Evolutionary conservation across 805 yeast species (phyloP).

Genomic region (Candida argentea): DNA sequence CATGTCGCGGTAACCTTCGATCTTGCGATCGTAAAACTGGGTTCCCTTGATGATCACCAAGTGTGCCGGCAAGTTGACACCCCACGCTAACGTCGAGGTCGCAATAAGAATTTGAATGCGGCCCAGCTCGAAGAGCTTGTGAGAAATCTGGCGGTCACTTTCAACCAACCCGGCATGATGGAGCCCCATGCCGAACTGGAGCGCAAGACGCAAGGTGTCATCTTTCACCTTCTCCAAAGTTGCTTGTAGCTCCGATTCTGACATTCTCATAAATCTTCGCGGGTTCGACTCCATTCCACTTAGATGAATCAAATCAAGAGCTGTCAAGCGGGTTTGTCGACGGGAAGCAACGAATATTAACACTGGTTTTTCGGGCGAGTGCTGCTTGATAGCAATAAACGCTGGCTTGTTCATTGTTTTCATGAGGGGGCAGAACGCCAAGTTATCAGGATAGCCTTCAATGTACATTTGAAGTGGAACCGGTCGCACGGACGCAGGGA

Average conservation of each 20-base stretch:
- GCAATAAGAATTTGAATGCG: conserved; percentile 68
- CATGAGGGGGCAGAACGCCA: conserved; percentile 78
- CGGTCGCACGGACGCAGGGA: conserved; percentile 75
- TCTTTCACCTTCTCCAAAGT: conserved; percentile 55
- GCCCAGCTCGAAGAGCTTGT: conserved; percentile 57
- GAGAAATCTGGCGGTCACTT: conserved; percentile 59
- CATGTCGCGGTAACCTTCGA: conserved; percentile 69
- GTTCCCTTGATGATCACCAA: conserved; percentile 74
- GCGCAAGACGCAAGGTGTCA: conserved; percentile 64
- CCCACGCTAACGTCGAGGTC: conserved; percentile 83
- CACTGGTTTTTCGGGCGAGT: conserved; percentile 78
- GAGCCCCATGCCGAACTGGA: conserved; percentile 72
- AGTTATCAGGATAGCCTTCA: conserved; percentile 76
- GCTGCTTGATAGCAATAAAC: conserved; percentile 84
- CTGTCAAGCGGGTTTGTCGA: conserved; percentile 73
- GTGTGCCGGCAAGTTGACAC: conserved; percentile 76
- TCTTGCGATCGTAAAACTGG: conserved; percentile 50
- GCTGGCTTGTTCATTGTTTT: conserved; percentile 86
- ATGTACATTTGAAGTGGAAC: conserved; percentile 82
- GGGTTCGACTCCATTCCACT: conserved; percentile 77
- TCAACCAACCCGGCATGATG: conserved; percentile 81
- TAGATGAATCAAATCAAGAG: conserved; percentile 64
- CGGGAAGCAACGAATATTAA: conserved; percentile 79
- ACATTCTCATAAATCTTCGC: conserved; percentile 55
- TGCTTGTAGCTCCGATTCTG: conserved; percentile 49